Evolutionary conservation across 345 rosid genomes (phyloP).

Genomic region (Salix viminalis): DNA sequence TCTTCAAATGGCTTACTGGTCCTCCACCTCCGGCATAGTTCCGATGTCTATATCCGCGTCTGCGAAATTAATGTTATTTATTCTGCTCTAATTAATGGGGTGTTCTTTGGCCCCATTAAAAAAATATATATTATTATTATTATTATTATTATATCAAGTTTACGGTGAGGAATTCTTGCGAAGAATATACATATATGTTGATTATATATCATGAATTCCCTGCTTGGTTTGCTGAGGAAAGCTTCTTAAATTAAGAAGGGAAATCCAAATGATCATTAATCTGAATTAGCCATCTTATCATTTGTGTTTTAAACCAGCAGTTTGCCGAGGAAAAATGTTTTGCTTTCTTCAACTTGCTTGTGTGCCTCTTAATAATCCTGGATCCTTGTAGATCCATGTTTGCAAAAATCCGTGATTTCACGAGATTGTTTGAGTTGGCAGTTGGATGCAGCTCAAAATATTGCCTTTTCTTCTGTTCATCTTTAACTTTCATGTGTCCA

Average conservation of each 20-base stretch:
- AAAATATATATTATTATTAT: no score
- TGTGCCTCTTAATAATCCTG: background rate
- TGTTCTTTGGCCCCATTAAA: background rate
- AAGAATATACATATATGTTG: no score
- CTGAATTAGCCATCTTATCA: background rate
- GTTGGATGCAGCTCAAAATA: slow-evolving; percentile 34
- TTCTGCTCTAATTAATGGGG: background rate
- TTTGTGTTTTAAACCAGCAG: background rate
- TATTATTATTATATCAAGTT: no score
- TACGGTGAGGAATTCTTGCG: no score
- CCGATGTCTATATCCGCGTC: background rate
- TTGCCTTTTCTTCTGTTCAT: slow-evolving; percentile 19
- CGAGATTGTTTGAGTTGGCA: slow-evolving; percentile 38
- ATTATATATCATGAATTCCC: background rate
- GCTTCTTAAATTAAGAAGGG: background rate
- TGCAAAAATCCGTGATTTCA: slow-evolving; percentile 43
- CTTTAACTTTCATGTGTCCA: slow-evolving; percentile 34
- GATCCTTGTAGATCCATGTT: slow-evolving; percentile 22
- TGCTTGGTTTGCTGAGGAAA: background rate
- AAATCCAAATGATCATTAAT: background rate
- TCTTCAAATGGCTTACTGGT: background rate
- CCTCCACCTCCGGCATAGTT: background rate
- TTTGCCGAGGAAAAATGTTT: background rate
- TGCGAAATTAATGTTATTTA: background rate
- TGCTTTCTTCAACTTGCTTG: background rate